Conservation (phyloP, 2,329 filamentous ascomycete genomes). For the Aureobasidium sp. region DNA sequence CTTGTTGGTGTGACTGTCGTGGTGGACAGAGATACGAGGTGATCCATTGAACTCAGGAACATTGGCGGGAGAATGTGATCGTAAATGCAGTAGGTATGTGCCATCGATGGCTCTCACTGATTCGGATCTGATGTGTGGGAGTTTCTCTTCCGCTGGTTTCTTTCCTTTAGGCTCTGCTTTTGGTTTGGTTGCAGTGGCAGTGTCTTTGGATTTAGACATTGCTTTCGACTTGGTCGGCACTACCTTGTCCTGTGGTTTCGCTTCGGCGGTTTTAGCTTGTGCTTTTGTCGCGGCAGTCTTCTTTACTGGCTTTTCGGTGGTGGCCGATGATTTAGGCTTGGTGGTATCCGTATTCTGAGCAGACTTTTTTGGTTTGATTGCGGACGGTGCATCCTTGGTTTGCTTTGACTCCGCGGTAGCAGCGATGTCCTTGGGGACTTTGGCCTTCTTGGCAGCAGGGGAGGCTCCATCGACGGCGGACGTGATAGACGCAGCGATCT, state of each 20-base stretch:
- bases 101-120: neutral
- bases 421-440: neutral
- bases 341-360: neutral
- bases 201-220: conserved; percentile 4
- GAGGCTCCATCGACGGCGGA: neutral
- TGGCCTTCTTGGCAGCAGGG: neutral
- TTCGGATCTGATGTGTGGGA: neutral
- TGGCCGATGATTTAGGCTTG: neutral
- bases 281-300: neutral
- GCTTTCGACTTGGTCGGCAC: neutral
- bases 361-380: conserved; percentile 9
- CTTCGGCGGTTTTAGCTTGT: neutral
- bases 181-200: conserved; percentile 8
- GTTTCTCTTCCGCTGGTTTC: neutral
- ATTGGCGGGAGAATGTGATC: conserved; percentile 16
- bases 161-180: neutral
- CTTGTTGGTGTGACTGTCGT: conserved; percentile 24
- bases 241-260: neutral
- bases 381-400: neutral
- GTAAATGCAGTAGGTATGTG: conserved; percentile 11
- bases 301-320: neutral
- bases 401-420: neutral
- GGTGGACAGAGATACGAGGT: conserved; percentile 13
- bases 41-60: conserved; percentile 19
- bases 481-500: conserved; percentile 3